Conservation (phyloP, 176 grass and related monocot species). For the Alopecurus myosuroides region DNA sequence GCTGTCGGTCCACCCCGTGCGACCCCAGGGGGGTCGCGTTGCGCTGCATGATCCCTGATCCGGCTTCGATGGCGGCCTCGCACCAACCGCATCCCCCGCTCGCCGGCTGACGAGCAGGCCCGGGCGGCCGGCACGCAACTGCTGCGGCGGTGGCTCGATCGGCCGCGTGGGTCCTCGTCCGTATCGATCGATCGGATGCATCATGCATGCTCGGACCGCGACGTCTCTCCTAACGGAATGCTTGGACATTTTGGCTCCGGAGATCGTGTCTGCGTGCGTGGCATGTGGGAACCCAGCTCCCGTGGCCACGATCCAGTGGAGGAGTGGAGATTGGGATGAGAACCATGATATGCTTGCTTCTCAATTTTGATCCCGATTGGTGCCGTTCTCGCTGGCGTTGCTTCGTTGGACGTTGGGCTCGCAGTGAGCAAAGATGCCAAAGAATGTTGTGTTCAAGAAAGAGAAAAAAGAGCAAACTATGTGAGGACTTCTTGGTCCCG, state of each 20-base stretch:
- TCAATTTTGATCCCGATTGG: too few species aligned
- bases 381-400: too few species aligned
- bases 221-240: constrained; percentile 22
- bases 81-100: constrained; percentile 5
- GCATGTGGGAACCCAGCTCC: not conserved
- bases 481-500: too few species aligned
- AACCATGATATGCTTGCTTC: too few species aligned
- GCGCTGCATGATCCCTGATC: not conserved
- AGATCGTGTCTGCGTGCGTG: not conserved
- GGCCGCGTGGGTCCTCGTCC: not conserved
- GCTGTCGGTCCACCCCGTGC: constrained; percentile 7
- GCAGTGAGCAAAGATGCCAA: too few species aligned
- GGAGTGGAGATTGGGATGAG: not conserved
- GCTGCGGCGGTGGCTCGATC: not conserved
- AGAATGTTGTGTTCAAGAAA: too few species aligned
- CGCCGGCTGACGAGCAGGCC: not conserved
- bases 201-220: not conserved
- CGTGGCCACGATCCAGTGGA: not conserved
- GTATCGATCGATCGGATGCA: not conserved
- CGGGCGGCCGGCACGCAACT: not conserved
- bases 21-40: not conserved
- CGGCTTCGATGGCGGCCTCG: constrained; percentile 18
- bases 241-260: not conserved
- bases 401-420: too few species aligned
- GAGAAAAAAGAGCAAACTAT: too few species aligned